Evolutionary conservation across 1,284 basidiomycete species (phyloP).

Genomic region (Ceratobasidium sp.): DNA sequence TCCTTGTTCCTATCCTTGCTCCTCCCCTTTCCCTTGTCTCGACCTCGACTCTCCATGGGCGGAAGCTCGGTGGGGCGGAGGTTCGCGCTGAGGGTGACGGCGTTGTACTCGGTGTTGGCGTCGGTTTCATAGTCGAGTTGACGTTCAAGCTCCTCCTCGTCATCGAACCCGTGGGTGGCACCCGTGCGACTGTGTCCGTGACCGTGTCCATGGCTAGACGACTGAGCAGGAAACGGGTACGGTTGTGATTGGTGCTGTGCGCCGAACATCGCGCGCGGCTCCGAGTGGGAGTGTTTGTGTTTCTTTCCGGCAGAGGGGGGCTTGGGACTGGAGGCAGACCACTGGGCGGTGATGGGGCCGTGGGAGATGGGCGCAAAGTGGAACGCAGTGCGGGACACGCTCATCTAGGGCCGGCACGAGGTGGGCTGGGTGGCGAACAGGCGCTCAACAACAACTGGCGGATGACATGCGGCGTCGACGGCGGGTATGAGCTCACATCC

Average conservation of each 20-base stretch:
- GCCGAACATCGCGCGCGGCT: conserved; percentile 1
- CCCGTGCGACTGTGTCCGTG: neutral
- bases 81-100: conserved; percentile 29
- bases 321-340: neutral
- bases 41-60: neutral
- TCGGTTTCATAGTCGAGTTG: conserved; percentile 39
- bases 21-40: conserved; percentile 4
- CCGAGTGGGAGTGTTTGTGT: conserved; percentile 6
- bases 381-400: conserved; percentile 19
- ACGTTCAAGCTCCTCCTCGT: conserved; percentile 11
- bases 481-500: conserved; percentile 16
- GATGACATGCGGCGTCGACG: neutral
- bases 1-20: conserved; percentile 19
- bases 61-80: neutral
- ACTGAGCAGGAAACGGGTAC: conserved; percentile 3
- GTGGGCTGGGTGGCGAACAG: neutral
- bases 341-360: conserved; percentile 31
- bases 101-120: conserved; percentile 40
- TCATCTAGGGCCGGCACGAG: conserved; percentile 34
- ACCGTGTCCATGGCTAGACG: neutral
- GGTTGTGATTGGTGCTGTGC: neutral
- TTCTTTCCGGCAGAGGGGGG: neutral
- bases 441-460: neutral
- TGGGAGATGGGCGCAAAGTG: conserved; percentile 27
- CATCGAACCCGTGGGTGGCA: neutral